Base-by-base conservation (phyloP, 441 rosid species). In the Pelargonium myrrhifolium region DNA sequence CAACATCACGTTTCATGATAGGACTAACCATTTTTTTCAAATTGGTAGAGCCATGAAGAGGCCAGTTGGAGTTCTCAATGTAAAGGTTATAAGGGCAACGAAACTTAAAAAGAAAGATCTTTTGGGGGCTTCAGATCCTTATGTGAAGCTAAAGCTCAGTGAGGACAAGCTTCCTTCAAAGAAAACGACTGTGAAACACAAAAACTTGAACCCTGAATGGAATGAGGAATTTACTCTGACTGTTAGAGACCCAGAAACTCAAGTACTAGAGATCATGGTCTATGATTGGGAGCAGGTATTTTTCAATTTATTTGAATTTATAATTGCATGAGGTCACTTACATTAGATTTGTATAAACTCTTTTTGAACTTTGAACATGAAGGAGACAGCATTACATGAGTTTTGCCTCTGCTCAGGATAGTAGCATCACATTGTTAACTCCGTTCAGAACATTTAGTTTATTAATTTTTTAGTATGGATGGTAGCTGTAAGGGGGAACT, bases 181-280 rank as follows among this genome's bases (percentile, higher is more conserved):
- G 64, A 63, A 24, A 9, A 72, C 76, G 4, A 47, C 76, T 2
- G 71, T 72, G 43, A 72, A 72, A 71, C 64, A 61, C 66, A 72
- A 55, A 17, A 72, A 68, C 64, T 67, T 72, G 63, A 72, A 72
- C 60, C 76, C 76, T 3, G 76, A 66, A 40, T 72, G 76, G 76
- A 72, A 72, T 39, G 76, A 72, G 26, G 65, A 58, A 24, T 73
- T 67, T 59, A 68, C 64, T 26, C 55, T 73, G n/a, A 26, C 64
- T 2, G 76, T 73, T 53, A 73, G 68, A 59, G 76, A 73, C 39
- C 72, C 37, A 9, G 56, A 68, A 45, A 51, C 68, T 20, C 76
- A 73, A 64, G 72, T 56, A 56, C 72, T 73, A 9, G 76, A 73
- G 64, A 22, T 73, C 17, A 51, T 47, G 26, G 67, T 68, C 43